These are phyloP conservation scores for Phanerochaete sordida DNA, from an alignment of 768 basidiomycete genomes.

Conservation along the genomic window DNA sequence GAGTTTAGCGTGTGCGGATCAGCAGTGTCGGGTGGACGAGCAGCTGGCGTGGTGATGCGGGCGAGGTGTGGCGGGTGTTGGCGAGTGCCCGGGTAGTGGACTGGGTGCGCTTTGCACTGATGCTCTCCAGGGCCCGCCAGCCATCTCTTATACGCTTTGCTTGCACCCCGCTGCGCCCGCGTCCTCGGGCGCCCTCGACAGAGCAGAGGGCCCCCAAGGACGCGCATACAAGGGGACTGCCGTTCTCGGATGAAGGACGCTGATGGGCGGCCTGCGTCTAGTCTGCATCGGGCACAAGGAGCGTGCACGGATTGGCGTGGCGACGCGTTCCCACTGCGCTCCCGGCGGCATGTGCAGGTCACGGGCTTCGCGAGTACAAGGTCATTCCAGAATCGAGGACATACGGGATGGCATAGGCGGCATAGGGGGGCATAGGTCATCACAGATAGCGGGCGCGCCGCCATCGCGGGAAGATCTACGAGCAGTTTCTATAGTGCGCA, in stretches of 20 bases:
- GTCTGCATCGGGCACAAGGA: constrained; percentile 2
- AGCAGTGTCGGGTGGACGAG: constrained; percentile 6
- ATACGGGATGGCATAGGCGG: not conserved
- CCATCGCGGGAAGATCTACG: not conserved
- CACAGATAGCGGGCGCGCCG: not conserved
- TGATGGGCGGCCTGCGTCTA: not conserved
- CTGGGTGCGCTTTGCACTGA: constrained; percentile 1
- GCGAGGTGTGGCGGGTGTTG: not conserved
- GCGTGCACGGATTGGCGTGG: not conserved
- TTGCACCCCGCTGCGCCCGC: not conserved
- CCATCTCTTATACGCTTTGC: not conserved
- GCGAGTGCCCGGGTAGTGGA: constrained; percentile 1
- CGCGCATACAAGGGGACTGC: constrained; percentile 14
- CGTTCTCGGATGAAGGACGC: constrained; percentile 16
- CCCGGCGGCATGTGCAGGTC: not conserved
- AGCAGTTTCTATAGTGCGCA: not conserved
- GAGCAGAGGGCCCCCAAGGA: not conserved
- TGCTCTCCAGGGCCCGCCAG: not conserved
- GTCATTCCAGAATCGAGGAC: not conserved
- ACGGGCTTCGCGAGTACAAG: not conserved
- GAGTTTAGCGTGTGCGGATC: not conserved
- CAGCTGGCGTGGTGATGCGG: constrained; percentile 4
- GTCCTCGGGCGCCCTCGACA: not conserved
- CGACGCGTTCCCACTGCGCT: not conserved
- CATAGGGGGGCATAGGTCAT: not conserved